Conservation (phyloP, 495 filamentous ascomycete genomes). For the Podospora fimiseda region DNA sequence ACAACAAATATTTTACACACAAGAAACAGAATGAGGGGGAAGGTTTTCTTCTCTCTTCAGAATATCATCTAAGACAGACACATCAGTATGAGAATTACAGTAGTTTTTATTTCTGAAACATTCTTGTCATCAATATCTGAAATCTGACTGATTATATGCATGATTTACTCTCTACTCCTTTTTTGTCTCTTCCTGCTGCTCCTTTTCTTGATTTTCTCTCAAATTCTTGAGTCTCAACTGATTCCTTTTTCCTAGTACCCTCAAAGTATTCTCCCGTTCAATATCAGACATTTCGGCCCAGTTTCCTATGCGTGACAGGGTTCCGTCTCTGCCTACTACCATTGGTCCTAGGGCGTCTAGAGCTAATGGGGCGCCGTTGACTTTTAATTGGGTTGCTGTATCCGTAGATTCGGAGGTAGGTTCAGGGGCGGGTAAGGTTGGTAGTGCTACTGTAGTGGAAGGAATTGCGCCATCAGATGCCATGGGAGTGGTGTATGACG, state of each 20-base stretch:
- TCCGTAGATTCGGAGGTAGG: not conserved
- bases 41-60: not conserved
- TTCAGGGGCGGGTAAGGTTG: conserved; percentile 22
- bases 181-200: conserved; percentile 6
- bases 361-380: conserved; percentile 42
- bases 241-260: conserved; percentile 59
- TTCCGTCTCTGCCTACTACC: conserved; percentile 62
- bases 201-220: conserved; percentile 29
- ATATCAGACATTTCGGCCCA: conserved; percentile 61
- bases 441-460: not conserved
- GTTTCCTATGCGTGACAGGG: conserved; percentile 58
- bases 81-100: not conserved
- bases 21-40: not conserved
- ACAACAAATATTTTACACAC: not conserved
- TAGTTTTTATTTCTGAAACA: too few relatives aligned
- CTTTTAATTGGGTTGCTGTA: conserved; percentile 42
- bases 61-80: not conserved
- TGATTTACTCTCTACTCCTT: conserved; percentile 1
- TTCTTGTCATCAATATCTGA: not conserved
- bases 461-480: not conserved
- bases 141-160: not conserved
- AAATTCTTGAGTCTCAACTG: conserved; percentile 52
- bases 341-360: conserved; percentile 59
- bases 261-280: conserved; percentile 55
- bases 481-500: not conserved